phyloP scores from a whole-genome alignment of 345 rosid genomes.

The Excoecaria agallocha region DNA sequence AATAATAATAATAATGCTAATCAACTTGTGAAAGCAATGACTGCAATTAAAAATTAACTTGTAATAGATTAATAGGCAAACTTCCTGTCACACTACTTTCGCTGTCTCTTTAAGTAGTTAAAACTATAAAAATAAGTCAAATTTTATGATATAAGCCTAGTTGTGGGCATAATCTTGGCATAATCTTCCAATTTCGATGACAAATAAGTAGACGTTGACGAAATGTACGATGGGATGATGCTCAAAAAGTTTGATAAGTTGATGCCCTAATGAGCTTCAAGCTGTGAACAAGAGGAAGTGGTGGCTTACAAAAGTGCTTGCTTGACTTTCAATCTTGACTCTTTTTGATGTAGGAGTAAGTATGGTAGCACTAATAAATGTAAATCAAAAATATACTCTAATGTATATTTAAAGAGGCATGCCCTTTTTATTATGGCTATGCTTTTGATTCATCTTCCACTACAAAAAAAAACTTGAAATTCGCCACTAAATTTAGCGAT shows the following conservation, averaged over 20 bases:
- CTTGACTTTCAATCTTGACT: slow-evolving; percentile 63
- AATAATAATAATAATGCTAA: slow-evolving; percentile 49
- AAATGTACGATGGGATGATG: slow-evolving; percentile 61
- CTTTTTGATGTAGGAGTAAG: slow-evolving; percentile 74
- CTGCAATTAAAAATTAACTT: slow-evolving; percentile 61
- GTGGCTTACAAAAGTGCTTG: slow-evolving; percentile 92
- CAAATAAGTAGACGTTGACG: slow-evolving; percentile 29
- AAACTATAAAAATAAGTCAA: slow-evolving; percentile 42
- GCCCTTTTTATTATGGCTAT: slow-evolving; percentile 53
- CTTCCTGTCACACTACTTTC: slow-evolving; percentile 70
- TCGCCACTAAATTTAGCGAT: too few species aligned
- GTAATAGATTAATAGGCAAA: slow-evolving; percentile 68
- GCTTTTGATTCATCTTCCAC: slow-evolving; percentile 32
- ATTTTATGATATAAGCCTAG: slow-evolving; percentile 75
- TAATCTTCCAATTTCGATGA: slow-evolving; percentile 59
- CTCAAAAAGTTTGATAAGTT: slow-evolving; percentile 37
- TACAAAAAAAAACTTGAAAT: too few species aligned
- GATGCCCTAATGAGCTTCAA: slow-evolving; percentile 63
- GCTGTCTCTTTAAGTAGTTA: slow-evolving; percentile 49
- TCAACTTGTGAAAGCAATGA: slow-evolving; percentile 82
- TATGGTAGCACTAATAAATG: slow-evolving; percentile 68
- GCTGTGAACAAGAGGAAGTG: slow-evolving; percentile 48
- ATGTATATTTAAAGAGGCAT: slow-evolving; percentile 72
- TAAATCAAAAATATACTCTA: slow-evolving; percentile 59
- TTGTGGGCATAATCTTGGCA: too few species aligned